Percentiles rank a stretch among this genome's conserved stretches.
phyloP scores from a whole-genome alignment of 2,329 filamentous ascomycete genomes.

The Colletotrichum eremochloae region DNA sequence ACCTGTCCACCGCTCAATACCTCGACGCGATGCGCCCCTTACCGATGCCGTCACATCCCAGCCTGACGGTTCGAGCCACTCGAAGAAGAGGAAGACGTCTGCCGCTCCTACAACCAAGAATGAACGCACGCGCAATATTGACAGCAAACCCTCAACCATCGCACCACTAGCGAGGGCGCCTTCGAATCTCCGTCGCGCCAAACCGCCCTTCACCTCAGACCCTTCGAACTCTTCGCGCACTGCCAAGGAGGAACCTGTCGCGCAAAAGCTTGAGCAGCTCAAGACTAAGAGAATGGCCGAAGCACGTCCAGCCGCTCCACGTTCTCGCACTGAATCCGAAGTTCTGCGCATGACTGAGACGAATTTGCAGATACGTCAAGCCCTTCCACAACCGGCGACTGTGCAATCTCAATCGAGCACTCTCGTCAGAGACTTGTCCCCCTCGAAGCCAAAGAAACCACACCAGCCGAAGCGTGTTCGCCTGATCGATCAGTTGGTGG shows the following conservation, averaged over 20 bases:
- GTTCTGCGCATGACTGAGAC: neutral
- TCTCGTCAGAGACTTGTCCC: neutral
- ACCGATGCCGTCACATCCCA: neutral
- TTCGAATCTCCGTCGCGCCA: conserved; percentile 13
- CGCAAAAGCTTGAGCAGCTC: neutral
- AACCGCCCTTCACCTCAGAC: conserved; percentile 14
- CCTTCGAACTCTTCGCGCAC: neutral
- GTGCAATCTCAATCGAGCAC: neutral
- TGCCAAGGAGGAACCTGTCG: neutral
- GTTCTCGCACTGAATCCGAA: neutral
- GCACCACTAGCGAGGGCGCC: conserved; percentile 10
- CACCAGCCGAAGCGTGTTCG: conserved; percentile 28
- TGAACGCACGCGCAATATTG: conserved; percentile 20
- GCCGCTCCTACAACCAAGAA: conserved; percentile 3
- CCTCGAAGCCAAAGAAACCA: conserved; percentile 17
- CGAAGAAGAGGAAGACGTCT: conserved; percentile 33
- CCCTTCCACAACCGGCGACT: neutral
- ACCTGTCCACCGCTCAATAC: neutral
- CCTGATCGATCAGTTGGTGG: conserved; percentile 42
- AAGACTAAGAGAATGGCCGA: neutral
- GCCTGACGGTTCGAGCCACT: conserved; percentile 1
- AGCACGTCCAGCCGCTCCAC: neutral
- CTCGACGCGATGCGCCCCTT: conserved; percentile 16
- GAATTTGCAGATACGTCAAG: conserved; percentile 16
- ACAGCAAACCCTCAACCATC: neutral